Conservation (phyloP, 2,329 filamentous ascomycete genomes). For the Xylariaceae sp. region DNA sequence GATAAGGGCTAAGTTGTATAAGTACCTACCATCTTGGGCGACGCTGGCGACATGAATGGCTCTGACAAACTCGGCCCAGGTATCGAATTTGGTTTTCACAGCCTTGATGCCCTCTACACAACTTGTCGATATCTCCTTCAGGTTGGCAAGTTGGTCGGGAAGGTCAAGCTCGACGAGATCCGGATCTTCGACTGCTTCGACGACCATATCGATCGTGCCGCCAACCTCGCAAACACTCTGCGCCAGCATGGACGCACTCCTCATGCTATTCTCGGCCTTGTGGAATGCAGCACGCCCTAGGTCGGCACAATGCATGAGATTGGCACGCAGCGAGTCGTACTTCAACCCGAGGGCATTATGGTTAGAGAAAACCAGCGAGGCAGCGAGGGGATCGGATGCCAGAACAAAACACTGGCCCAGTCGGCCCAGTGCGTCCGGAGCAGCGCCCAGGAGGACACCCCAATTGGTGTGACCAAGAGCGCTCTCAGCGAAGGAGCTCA, state of each 20-base stretch:
- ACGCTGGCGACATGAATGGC: constrained; percentile 6
- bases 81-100: neutral
- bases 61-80: constrained; percentile 3
- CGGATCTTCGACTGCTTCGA: constrained; percentile 6
- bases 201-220: constrained; percentile 4
- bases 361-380: constrained; percentile 2
- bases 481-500: constrained; percentile 4
- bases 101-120: constrained; percentile 3
- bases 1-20: neutral
- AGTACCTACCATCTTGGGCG: constrained; percentile 3
- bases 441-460: constrained; percentile 3
- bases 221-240: neutral
- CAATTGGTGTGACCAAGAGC: constrained; percentile 5
- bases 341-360: neutral
- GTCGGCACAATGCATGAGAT: constrained; percentile 3
- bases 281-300: constrained; percentile 3
- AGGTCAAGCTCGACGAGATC: constrained; percentile 5
- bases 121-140: neutral
- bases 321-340: constrained; percentile 1
- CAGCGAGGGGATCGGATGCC: constrained; percentile 2
- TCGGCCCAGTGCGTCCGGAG: constrained; percentile 2
- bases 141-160: constrained; percentile 1
- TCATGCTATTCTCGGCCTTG: constrained; percentile 4
- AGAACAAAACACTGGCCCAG: constrained; percentile 9
- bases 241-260: neutral